Evolutionary conservation across 1,284 basidiomycete genomes (phyloP).

Genomic region (Tylopilus orsonianus): DNA sequence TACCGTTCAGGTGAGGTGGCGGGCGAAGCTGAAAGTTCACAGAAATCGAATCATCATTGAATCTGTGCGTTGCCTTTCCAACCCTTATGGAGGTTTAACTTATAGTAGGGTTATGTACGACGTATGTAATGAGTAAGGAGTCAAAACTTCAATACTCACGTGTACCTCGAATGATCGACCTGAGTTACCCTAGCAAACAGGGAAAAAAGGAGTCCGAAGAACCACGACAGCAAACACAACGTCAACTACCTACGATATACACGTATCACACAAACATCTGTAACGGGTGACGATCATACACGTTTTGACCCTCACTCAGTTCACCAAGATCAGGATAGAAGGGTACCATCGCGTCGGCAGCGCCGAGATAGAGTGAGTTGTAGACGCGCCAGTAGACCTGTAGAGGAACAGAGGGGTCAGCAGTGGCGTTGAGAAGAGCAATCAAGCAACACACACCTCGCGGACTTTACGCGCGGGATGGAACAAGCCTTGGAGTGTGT

Average conservation of each 20-base stretch:
- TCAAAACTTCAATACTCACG: no score
- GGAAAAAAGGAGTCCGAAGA: no score
- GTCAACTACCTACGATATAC: constrained; percentile 3
- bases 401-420: constrained; percentile 1
- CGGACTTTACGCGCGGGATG: constrained; percentile 96
- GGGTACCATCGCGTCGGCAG: constrained; percentile 87
- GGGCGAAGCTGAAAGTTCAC: no score
- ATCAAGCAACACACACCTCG: constrained; percentile 57
- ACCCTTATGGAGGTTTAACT: no score
- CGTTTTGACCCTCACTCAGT: constrained; percentile 84
- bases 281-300: constrained; percentile 82
- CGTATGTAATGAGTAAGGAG: no score
- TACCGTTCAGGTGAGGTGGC: no score
- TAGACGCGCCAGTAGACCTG: constrained; percentile 88
- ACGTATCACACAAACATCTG: constrained; percentile 70
- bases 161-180: no score
- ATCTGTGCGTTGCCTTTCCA: no score
- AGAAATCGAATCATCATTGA: no score
- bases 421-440: background rate
- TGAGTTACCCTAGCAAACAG: no score
- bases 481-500: constrained; percentile 90
- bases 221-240: constrained; percentile 14
- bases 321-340: constrained; percentile 93
- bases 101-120: no score
- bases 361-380: constrained; percentile 88